Evolutionary conservation across 2,329 filamentous ascomycete species (phyloP).

Genomic region (Ophiostoma angusticollis): DNA sequence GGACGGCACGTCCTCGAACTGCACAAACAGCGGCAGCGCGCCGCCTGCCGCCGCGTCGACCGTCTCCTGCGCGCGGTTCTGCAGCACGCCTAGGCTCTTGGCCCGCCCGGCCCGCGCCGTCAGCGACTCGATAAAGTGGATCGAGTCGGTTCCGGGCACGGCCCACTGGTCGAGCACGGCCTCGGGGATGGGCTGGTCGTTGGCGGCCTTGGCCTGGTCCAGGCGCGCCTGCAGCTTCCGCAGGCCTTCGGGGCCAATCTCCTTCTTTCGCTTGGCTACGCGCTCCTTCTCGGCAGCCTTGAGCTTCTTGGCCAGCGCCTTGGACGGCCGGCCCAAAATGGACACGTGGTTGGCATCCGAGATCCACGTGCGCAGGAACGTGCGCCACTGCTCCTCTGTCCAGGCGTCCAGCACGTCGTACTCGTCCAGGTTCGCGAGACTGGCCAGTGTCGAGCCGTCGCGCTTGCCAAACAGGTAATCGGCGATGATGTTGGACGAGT

Average conservation of each 20-base stretch:
- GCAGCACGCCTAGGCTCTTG: constrained; percentile 50
- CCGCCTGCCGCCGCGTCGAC: constrained; percentile 52
- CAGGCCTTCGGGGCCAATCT: constrained; percentile 71
- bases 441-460: constrained; percentile 62
- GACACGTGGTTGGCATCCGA: constrained; percentile 76
- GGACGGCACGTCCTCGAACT: constrained; percentile 88
- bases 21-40: constrained; percentile 64
- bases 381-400: constrained; percentile 73
- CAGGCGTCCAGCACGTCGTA: constrained; percentile 63
- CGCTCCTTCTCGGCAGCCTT: constrained; percentile 71
- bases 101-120: constrained; percentile 76
- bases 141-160: constrained; percentile 77
- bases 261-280: constrained; percentile 63
- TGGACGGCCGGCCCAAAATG: constrained; percentile 75
- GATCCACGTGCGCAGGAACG: constrained; percentile 73
- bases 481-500: constrained; percentile 73
- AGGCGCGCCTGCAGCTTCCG: constrained; percentile 62
- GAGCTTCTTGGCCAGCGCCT: constrained; percentile 63
- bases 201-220: constrained; percentile 73
- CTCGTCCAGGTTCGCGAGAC: constrained; percentile 42
- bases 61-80: constrained; percentile 59
- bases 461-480: constrained; percentile 85
- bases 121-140: constrained; percentile 83
- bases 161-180: constrained; percentile 69
- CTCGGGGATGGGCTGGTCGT: constrained; percentile 73